Evolutionary conservation across 306 rosid genomes (phyloP).

Genomic region (Lathyrus oleraceus): DNA sequence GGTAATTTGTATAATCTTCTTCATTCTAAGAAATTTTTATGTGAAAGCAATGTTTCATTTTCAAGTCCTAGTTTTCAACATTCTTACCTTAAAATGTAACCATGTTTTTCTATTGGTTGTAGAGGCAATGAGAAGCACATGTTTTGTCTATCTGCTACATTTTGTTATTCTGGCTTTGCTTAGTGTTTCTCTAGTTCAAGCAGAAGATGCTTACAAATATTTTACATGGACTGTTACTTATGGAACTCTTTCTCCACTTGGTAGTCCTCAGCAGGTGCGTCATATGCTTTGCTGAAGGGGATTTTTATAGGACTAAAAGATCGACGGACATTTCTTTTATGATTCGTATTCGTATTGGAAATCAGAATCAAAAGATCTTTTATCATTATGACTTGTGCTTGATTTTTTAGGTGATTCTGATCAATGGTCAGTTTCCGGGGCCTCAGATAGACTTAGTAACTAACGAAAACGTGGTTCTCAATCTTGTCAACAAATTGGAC

Average conservation of each 20-base stretch:
- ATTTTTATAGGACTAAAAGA: not conserved
- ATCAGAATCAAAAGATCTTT: not conserved
- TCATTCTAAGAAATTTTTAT: not conserved
- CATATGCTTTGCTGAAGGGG: not conserved
- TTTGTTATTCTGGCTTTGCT: slow-evolving; percentile 47
- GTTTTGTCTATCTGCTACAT: slow-evolving; percentile 43
- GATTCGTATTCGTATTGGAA: not conserved
- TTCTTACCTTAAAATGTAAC: not conserved
- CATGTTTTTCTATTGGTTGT: slow-evolving; percentile 31
- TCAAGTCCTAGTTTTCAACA: not conserved
- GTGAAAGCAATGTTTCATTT: slow-evolving; percentile 26
- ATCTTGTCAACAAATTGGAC: slow-evolving; percentile 85
- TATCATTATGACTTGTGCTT: slow-evolving; percentile 7
- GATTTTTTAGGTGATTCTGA: slow-evolving; percentile 68
- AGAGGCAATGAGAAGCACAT: slow-evolving; percentile 59
- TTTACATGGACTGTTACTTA: slow-evolving; percentile 91
- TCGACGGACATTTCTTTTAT: not conserved
- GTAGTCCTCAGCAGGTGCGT: slow-evolving; percentile 83
- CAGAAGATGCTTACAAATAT: slow-evolving; percentile 80
- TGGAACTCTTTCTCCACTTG: slow-evolving; percentile 83
- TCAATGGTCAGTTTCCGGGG: slow-evolving; percentile 90
- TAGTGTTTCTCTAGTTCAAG: slow-evolving; percentile 50
- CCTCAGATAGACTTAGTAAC: slow-evolving; percentile 89
- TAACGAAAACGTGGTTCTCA: slow-evolving; percentile 80
- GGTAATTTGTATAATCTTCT: slow-evolving; percentile 34